A percentile compares a stretch with the other conserved stretches of the same genome.
Evolutionary conservation across 108 stramenopile genomes (phyloP).

Genomic region (Aureococcus anophagefferens): DNA sequence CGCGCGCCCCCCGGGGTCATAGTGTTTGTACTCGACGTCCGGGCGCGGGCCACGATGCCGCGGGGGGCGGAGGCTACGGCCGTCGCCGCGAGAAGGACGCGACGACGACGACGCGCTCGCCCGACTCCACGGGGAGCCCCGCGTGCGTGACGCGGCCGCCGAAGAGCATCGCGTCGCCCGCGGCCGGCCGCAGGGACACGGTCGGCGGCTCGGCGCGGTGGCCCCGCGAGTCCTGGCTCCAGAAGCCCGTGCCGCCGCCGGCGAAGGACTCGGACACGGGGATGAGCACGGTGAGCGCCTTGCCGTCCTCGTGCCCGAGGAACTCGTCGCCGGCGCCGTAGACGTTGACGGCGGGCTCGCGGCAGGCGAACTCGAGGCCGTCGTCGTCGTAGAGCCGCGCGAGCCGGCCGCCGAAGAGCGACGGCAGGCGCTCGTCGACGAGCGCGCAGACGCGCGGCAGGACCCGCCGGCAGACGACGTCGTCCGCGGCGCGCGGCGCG

Average conservation of each 20-base stretch:
- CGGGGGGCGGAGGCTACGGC: too few species aligned
- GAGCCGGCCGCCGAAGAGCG: too few species aligned
- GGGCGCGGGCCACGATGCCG: too few species aligned
- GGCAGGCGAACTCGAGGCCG: too few species aligned
- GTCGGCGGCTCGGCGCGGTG: slow-evolving; percentile 26
- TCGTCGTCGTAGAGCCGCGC: too few species aligned
- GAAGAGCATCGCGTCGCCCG: slow-evolving; percentile 29
- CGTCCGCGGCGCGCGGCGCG: too few species aligned
- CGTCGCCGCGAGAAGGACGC: too few species aligned
- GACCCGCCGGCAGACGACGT: too few species aligned
- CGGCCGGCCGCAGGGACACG: slow-evolving; percentile 19
- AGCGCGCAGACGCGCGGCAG: too few species aligned
- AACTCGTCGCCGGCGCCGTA: slow-evolving; percentile 25
- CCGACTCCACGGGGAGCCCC: slow-evolving; percentile 20
- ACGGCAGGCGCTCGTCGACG: too few species aligned
- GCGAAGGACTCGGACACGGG: slow-evolving; percentile 21
- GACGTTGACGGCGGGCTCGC: slow-evolving; percentile 36
- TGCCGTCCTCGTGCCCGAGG: slow-evolving; percentile 30
- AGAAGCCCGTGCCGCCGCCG: slow-evolving; percentile 29
- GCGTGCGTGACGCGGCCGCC: slow-evolving; percentile 35
- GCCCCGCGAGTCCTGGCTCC: slow-evolving; percentile 17
- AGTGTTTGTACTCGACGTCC: too few species aligned
- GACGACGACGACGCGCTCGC: slow-evolving; percentile 21
- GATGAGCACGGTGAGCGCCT: slow-evolving; percentile 34
- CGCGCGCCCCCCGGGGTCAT: too few species aligned